A percentile compares a stretch with the other conserved stretches of the same genome.
phyloP scores from a whole-genome alignment of 176 grass and related monocot species.

The Aechmea fasciata region DNA sequence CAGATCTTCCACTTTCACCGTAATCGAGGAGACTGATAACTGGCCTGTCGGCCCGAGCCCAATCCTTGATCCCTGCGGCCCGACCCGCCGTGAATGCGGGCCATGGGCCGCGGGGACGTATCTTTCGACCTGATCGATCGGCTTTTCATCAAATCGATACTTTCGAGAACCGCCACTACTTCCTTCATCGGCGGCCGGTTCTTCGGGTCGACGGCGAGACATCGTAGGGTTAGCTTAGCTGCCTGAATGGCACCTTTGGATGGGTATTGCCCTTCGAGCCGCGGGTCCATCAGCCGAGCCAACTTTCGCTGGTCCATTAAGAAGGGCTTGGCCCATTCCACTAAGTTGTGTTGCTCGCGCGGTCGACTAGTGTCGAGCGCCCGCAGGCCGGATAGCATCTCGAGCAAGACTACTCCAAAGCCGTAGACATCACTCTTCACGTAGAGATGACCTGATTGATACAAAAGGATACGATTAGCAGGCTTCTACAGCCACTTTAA shows the following conservation, averaged over 20 bases:
- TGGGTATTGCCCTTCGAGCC: conserved; percentile 67
- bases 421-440: conserved; percentile 90
- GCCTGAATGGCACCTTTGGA: conserved; percentile 66
- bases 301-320: conserved; percentile 54
- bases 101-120: not conserved
- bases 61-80: no score
- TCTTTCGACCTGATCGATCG: conserved; percentile 26
- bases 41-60: no score
- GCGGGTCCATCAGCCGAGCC: conserved; percentile 51
- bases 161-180: conserved; percentile 52
- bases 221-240: conserved; percentile 54
- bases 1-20: no score
- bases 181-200: conserved; percentile 79
- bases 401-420: conserved; percentile 79
- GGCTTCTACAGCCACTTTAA: no score
- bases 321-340: conserved; percentile 77
- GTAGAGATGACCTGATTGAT: conserved; percentile 62
- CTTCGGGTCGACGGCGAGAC: conserved; percentile 55
- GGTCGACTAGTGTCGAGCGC: conserved; percentile 71
- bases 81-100: not conserved
- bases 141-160: conserved; percentile 39
- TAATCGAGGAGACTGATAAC: no score
- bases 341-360: conserved; percentile 42
- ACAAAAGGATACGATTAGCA: not conserved
- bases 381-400: conserved; percentile 68